These are phyloP conservation scores for Datura wrightii DNA, from an alignment of 257 asterid genomes.

Conservation along the genomic window DNA sequence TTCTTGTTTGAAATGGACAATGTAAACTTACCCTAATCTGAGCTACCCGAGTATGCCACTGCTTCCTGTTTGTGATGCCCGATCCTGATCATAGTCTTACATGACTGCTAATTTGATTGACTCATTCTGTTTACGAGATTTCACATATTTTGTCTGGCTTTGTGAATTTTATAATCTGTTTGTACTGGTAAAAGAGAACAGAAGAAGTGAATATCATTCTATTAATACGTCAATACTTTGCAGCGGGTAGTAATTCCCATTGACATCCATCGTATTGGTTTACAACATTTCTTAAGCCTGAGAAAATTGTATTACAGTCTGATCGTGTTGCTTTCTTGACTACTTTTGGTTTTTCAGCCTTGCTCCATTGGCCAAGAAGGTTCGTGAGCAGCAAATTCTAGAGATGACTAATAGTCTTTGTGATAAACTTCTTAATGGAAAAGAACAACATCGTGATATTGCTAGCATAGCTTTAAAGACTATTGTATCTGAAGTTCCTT, in stretches of 20 bases:
- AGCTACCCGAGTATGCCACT: slow-evolving; percentile 17
- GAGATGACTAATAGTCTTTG: slow-evolving; percentile 93
- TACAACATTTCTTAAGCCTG: slow-evolving; percentile 25
- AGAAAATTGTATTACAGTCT: slow-evolving; percentile 26
- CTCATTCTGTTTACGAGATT: background rate
- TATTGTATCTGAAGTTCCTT: slow-evolving; percentile 95
- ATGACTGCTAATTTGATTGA: slow-evolving; percentile 14
- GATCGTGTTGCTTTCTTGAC: slow-evolving; percentile 32
- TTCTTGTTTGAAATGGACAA: background rate
- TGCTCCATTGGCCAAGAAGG: slow-evolving; percentile 93
- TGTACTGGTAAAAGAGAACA: background rate
- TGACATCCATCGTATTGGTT: background rate
- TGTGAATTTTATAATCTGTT: background rate
- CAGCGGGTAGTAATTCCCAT: slow-evolving; percentile 25
- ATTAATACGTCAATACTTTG: background rate
- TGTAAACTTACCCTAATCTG: slow-evolving; percentile 4
- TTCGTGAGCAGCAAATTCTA: slow-evolving; percentile 79
- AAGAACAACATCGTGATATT: slow-evolving; percentile 91
- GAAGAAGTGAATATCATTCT: background rate
- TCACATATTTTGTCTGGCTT: background rate
- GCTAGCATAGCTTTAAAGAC: slow-evolving; percentile 99
- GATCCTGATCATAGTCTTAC: background rate
- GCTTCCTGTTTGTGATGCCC: background rate
- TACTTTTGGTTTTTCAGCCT: slow-evolving; percentile 49
- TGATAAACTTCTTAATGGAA: slow-evolving; percentile 90